phyloP scores from a whole-genome alignment of 306 rosid species.

The Canavalia ensiformis region DNA sequence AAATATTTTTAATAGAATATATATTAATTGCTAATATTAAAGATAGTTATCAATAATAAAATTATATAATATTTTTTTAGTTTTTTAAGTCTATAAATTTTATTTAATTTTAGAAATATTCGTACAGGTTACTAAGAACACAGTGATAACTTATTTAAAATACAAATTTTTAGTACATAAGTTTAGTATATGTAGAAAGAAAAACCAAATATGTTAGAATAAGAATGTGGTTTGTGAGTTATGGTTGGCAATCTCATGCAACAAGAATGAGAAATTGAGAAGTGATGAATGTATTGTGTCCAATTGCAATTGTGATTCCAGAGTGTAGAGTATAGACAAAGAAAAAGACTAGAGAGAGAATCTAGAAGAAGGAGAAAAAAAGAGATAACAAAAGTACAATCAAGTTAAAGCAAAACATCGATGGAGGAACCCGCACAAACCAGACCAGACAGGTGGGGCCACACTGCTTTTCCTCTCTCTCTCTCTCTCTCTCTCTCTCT shows the following conservation, averaged over 20 bases:
- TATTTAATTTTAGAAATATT: no score
- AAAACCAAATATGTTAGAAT: neutral
- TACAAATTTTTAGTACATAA: no score
- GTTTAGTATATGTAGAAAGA: no score
- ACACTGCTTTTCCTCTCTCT: neutral
- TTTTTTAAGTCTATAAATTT: no score
- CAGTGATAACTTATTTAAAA: no score
- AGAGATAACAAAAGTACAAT: neutral
- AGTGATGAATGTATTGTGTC: neutral
- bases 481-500: neutral
- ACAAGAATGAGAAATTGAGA: conserved; percentile 24
- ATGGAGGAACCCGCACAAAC: conserved; percentile 50
- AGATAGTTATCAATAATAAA: no score
- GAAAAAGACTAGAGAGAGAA: conserved; percentile 36
- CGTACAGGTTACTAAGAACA: no score
- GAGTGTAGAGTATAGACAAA: conserved; percentile 36
- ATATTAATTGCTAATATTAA: no score
- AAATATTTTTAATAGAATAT: no score
- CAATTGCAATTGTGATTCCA: neutral
- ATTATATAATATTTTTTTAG: no score
- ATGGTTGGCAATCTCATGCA: no score
- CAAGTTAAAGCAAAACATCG: conserved; percentile 45
- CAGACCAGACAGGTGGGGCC: conserved; percentile 48
- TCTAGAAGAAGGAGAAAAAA: conserved; percentile 33
- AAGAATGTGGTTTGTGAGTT: neutral